A percentile compares a stretch with the other conserved stretches of the same genome.
phyloP scores from a whole-genome alignment of 2,329 filamentous ascomycete species.

The Trichophyton simii region DNA sequence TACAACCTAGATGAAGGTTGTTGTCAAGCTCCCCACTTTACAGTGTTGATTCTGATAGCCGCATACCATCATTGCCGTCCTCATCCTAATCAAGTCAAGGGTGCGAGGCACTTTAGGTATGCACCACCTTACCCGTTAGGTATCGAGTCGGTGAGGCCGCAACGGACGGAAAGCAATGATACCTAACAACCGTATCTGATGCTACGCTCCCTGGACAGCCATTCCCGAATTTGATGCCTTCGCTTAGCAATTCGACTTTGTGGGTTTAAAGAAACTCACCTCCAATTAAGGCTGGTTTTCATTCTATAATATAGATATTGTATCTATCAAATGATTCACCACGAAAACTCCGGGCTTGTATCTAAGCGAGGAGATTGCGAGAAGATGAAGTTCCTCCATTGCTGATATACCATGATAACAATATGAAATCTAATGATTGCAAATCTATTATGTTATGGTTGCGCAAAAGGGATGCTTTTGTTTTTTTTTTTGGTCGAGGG shows the following conservation, averaged over 20 bases:
- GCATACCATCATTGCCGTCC: neutral
- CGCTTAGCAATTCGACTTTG: conserved; percentile 1
- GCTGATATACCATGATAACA: neutral
- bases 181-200: neutral
- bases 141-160: conserved; percentile 4
- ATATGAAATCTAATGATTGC: neutral
- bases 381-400: neutral
- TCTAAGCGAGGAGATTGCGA: neutral
- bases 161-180: neutral
- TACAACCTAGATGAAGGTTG: neutral
- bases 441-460: neutral
- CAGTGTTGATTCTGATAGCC: neutral
- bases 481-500: neutral
- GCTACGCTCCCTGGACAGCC: neutral
- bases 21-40: conserved; percentile 3
- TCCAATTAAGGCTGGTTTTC: neutral
- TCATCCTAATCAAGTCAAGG: neutral
- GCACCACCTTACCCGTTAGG: conserved; percentile 2
- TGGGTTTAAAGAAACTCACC: neutral
- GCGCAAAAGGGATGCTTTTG: neutral
- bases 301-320: neutral
- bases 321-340: neutral
- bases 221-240: neutral
- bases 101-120: neutral
- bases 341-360: neutral